Evolutionary conservation across 352 stramenopile species (phyloP).

Genomic region (Globisporangium nagaii): DNA sequence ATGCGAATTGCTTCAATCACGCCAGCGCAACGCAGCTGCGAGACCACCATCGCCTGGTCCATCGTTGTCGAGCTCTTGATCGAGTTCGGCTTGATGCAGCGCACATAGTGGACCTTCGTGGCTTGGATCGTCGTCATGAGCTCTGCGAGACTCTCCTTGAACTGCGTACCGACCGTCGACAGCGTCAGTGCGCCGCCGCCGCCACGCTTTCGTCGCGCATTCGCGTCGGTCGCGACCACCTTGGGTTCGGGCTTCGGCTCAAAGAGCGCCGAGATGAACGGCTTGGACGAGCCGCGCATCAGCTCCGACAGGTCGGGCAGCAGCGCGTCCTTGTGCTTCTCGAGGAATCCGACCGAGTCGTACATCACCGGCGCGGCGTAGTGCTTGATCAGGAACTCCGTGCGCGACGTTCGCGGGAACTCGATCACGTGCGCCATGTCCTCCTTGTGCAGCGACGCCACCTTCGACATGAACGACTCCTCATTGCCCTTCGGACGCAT

Average conservation of each 20-base stretch:
- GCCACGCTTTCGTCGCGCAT: conserved; percentile 41
- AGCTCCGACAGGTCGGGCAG: conserved; percentile 91
- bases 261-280: conserved; percentile 71
- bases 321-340: conserved; percentile 95
- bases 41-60: conserved; percentile 91
- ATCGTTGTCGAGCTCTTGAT: conserved; percentile 90
- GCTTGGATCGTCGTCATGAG: conserved; percentile 95
- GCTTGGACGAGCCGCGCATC: conserved; percentile 70
- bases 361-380: conserved; percentile 95
- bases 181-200: conserved; percentile 57
- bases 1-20: conserved; percentile 99
- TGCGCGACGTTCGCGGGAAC: conserved; percentile 78
- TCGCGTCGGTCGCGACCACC: conserved; percentile 21
- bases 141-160: conserved; percentile 90
- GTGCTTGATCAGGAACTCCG: conserved; percentile 93
- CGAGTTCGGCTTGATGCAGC: conserved; percentile 99
- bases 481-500: conserved; percentile 85
- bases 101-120: conserved; percentile 97
- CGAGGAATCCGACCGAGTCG: conserved; percentile 90
- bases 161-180: conserved; percentile 85
- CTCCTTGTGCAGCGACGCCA: conserved; percentile 79
- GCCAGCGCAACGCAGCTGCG: conserved; percentile 97
- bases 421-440: conserved; percentile 82
- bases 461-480: conserved; percentile 82
- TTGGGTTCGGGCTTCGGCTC: conserved; percentile 53